A percentile compares a stretch with the other conserved stretches of the same genome.
phyloP scores from a whole-genome alignment of 2,329 filamentous ascomycete species.

The Lithohypha guttulata region DNA sequence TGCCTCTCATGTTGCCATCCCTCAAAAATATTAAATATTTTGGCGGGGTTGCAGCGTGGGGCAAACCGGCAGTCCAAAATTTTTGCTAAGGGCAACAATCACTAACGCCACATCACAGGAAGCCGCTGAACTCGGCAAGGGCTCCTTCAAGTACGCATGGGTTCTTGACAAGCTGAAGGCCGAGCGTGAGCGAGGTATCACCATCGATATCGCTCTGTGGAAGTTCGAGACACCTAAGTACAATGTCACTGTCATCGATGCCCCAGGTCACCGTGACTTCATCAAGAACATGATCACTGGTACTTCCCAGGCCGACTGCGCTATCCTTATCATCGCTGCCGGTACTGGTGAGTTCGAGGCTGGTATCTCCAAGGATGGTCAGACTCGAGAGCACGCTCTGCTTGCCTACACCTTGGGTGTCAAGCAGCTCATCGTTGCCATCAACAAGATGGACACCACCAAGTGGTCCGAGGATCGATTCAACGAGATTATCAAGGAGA shows the following conservation, averaged over 20 bases:
- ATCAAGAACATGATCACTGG: conserved; percentile 99
- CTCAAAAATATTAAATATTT: conserved; percentile 23
- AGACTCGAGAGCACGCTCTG: conserved; percentile 99
- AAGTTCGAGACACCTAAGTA: conserved; percentile 99
- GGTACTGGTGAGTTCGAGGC: conserved; percentile 99
- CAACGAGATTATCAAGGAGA: conserved; percentile 99
- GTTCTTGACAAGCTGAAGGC: conserved; percentile 99
- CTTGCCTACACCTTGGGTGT: conserved; percentile 99
- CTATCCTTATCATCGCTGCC: conserved; percentile 98
- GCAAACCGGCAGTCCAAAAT: conserved; percentile 8
- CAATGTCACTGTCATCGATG: conserved; percentile 97
- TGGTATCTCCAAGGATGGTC: conserved; percentile 99
- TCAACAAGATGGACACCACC: conserved; percentile 99
- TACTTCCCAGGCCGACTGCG: conserved; percentile 99
- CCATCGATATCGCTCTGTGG: conserved; percentile 99
- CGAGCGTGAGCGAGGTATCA: conserved; percentile 99
- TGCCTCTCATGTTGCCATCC: conserved; percentile 23
- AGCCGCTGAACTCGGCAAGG: conserved; percentile 98
- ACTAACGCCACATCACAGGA: conserved; percentile 48
- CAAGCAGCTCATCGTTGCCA: conserved; percentile 98
- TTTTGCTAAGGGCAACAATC: conserved; percentile 1
- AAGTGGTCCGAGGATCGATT: conserved; percentile 95
- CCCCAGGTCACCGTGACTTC: conserved; percentile 99
- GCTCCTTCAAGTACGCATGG: conserved; percentile 99
- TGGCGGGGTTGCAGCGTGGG: conserved; percentile 23